Conservation (phyloP, 1,139 yeast species). For the Lodderomyces theae region DNA sequence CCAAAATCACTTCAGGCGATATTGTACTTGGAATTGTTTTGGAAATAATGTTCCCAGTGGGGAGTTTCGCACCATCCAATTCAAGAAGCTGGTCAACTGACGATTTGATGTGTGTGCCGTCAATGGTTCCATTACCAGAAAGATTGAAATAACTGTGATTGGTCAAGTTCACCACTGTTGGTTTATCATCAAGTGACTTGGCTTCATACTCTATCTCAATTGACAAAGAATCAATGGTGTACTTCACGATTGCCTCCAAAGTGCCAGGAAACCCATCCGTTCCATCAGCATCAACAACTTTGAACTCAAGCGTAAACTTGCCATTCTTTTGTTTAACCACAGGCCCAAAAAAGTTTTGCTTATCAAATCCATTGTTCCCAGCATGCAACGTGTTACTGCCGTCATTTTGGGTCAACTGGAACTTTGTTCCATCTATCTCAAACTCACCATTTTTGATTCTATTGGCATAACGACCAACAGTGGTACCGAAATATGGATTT, state of each 20-base stretch:
- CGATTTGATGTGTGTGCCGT: slow-evolving; percentile 34
- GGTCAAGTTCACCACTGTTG: slow-evolving; percentile 58
- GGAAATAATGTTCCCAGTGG: slow-evolving; percentile 48
- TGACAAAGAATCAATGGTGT: slow-evolving; percentile 30
- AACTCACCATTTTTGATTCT: slow-evolving; percentile 51
- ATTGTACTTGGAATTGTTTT: not conserved
- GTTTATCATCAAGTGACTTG: slow-evolving; percentile 32
- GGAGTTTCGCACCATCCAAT: slow-evolving; percentile 36
- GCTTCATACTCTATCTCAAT: slow-evolving; percentile 51
- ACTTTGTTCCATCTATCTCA: slow-evolving; percentile 37
- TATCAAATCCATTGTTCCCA: slow-evolving; percentile 54
- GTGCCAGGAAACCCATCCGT: slow-evolving; percentile 57
- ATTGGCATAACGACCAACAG: slow-evolving; percentile 65
- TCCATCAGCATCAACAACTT: slow-evolving; percentile 43
- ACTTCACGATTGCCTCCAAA: slow-evolving; percentile 42
- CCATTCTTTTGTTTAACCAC: slow-evolving; percentile 34
- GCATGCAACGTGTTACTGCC: slow-evolving; percentile 44
- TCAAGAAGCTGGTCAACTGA: slow-evolving; percentile 34
- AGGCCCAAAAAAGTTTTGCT: slow-evolving; percentile 50
- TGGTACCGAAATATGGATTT: slow-evolving; percentile 59
- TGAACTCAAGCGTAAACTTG: slow-evolving; percentile 37
- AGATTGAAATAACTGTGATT: slow-evolving; percentile 63
- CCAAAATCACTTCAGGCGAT: slow-evolving; percentile 32
- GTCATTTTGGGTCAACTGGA: slow-evolving; percentile 44
- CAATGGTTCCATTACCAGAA: slow-evolving; percentile 27